A percentile compares a stretch with the other conserved stretches of the same genome.
Evolutionary conservation across 768 basidiomycete genomes (phyloP).

Genomic region (Podaxis sp.): DNA sequence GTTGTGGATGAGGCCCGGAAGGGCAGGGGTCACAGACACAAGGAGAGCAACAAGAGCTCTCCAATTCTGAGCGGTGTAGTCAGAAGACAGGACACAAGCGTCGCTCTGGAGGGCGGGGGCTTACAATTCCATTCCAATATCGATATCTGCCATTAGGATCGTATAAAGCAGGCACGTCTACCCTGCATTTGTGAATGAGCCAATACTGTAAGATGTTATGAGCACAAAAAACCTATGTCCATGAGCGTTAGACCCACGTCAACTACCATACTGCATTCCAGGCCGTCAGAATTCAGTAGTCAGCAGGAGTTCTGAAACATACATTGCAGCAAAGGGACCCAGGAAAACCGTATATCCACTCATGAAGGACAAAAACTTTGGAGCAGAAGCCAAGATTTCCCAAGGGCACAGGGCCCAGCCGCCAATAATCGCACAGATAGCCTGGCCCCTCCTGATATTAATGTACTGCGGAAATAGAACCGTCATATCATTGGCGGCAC

Average conservation of each 20-base stretch:
- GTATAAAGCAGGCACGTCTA: conserved; percentile 87
- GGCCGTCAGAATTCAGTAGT: neutral
- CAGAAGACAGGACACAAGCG: neutral
- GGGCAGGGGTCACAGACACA: conserved; percentile 61
- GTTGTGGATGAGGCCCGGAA: conserved; percentile 76
- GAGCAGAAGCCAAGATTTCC: conserved; percentile 73
- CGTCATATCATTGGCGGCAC: conserved; percentile 83
- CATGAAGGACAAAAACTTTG: conserved; percentile 76
- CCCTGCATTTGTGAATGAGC: conserved; percentile 67
- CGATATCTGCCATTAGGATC: conserved; percentile 73
- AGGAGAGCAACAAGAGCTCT: conserved; percentile 69
- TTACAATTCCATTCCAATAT: conserved; percentile 73
- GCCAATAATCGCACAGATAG: conserved; percentile 77
- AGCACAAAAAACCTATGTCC: neutral
- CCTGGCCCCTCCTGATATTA: conserved; percentile 77
- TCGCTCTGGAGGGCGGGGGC: conserved; percentile 18
- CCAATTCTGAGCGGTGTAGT: conserved; percentile 64
- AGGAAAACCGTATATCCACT: conserved; percentile 84
- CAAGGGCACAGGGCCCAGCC: conserved; percentile 88
- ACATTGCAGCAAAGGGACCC: conserved; percentile 82
- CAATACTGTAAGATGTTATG: conserved; percentile 51
- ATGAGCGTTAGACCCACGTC: conserved; percentile 34
- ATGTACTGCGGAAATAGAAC: conserved; percentile 75
- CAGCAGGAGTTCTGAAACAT: conserved; percentile 23
- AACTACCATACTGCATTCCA: conserved; percentile 36